Conservation (phyloP, 208 protist genomes). For the Leishmania major region DNA sequence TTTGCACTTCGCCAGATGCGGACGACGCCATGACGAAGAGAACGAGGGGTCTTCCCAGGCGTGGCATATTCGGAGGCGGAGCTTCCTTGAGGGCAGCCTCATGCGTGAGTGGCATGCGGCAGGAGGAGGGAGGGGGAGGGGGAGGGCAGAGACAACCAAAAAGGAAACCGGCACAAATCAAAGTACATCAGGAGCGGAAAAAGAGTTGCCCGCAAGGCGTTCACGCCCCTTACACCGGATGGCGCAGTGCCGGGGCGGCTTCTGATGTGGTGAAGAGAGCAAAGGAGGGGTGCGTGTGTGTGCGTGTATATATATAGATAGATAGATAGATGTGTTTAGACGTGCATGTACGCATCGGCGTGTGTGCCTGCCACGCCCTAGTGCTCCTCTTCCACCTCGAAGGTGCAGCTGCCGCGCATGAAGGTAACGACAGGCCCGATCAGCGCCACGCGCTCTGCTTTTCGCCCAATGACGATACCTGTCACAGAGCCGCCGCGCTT, state of each 20-base stretch:
- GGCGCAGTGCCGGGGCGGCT: not conserved
- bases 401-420: slow-evolving; percentile 60
- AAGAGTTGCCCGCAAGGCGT: not conserved
- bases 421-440: slow-evolving; percentile 63
- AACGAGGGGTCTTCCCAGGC: not conserved
- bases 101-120: not conserved
- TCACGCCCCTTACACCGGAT: too few relatives aligned
- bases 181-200: not conserved
- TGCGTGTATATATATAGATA: too few relatives aligned
- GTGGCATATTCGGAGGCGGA: not conserved
- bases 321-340: not conserved
- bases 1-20: not conserved
- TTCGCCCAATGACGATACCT: slow-evolving; percentile 61
- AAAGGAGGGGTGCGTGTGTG: not conserved
- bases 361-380: not conserved
- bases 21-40: not conserved
- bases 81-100: not conserved
- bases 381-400: slow-evolving; percentile 56
- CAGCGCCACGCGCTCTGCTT: slow-evolving; percentile 67
- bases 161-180: not conserved
- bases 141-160: not conserved
- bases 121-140: not conserved
- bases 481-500: slow-evolving; percentile 49
- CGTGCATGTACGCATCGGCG: not conserved
- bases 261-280: not conserved